Percentiles rank a stretch among this genome's conserved stretches.
These are phyloP conservation scores for Plasmodium gonderi DNA, from an alignment of 169 alveolate species.

Conservation along the genomic window DNA sequence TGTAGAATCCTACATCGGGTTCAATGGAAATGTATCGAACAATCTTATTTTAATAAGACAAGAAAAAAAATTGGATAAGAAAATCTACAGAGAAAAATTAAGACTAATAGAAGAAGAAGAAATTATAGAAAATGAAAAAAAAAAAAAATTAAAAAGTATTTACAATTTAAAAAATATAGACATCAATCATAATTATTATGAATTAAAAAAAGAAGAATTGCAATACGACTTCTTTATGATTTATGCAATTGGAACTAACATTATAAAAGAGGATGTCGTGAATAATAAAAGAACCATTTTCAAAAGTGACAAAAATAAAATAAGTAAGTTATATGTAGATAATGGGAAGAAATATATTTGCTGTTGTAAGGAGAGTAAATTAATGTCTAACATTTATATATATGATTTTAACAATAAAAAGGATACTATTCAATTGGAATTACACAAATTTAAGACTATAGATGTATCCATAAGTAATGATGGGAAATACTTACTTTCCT, in stretches of 20 bases:
- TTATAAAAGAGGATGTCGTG: conserved; percentile 65
- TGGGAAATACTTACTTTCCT: conserved; percentile 66
- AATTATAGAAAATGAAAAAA: conserved; percentile 54
- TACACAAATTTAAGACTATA: conserved; percentile 50
- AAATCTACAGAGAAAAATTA: conserved; percentile 28
- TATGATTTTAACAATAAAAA: conserved; percentile 43
- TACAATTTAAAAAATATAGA: conserved; percentile 57
- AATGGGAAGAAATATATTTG: conserved; percentile 38
- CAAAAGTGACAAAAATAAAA: conserved; percentile 36
- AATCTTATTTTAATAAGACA: conserved; percentile 40
- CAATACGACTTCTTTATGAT: conserved; percentile 64
- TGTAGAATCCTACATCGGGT: conserved; percentile 67
- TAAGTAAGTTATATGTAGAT: conserved; percentile 64
- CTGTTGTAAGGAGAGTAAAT: conserved; percentile 71
- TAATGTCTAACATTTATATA: conserved; percentile 47
- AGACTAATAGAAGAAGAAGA: conserved; percentile 64
- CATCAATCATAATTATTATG: conserved; percentile 64
- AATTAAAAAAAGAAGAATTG: conserved; percentile 57
- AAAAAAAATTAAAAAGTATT: conserved; percentile 67
- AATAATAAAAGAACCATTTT: conserved; percentile 42
- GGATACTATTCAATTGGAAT: conserved; percentile 11
- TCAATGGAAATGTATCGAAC: conserved; percentile 53
- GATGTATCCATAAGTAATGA: conserved; percentile 69
- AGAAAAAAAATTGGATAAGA: conserved; percentile 26
- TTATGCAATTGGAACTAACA: conserved; percentile 70